Base-by-base conservation (phyloP, 2,329 filamentous ascomycete genomes). In the Cryphonectria carpinicola region DNA sequence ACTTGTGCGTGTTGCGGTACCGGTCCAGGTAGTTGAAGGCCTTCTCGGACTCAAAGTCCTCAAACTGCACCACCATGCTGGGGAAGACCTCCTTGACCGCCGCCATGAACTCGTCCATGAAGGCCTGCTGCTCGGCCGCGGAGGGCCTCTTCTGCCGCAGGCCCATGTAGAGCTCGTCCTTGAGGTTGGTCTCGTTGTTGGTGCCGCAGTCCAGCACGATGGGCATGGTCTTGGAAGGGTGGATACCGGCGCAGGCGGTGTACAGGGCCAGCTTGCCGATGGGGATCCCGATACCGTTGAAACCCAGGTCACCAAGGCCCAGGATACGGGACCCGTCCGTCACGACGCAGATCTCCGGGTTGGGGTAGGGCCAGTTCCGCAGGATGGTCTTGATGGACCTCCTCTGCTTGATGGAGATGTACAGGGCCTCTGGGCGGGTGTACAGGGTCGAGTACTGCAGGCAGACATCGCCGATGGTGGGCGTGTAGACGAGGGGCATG, bases 251-350 rank as follows among this genome's bases (percentile, higher is more conserved):
- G 78, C 95, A 97, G 62, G 92, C 94, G 71, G 94, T 97, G 87
- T 99, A 99, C 67, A 99, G 88, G 74, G 95, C 90, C 73, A 98
- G 88, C 85, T 99, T 99, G 79, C 96, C 96, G 76, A 99, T 89
- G 73, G 96, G 94, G 82, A 99, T 99, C 75, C 96, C 96, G 85
- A 98, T 97, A 78, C 96, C 96, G 82, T 98, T 98, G 75, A 99
- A 91, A 76, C 96, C 96, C 70, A 98, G 88, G 82, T 99, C 96
- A 76, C 96, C 96, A 52, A 99, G 89, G 78, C 96, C 95, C 71
- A 95, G 90, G 81, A 90, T 98, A 75, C 96, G 92, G 65, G 95
- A 98, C 73, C 96, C 96, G 80, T 99, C 96, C 22, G 96, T 98
- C 76, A 99, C 91, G 80, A 97, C 95, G 78, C 94, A 97, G 79